These are phyloP conservation scores for Rhodotorula diobovata DNA, from an alignment of 768 basidiomycete species.

Conservation along the genomic window DNA sequence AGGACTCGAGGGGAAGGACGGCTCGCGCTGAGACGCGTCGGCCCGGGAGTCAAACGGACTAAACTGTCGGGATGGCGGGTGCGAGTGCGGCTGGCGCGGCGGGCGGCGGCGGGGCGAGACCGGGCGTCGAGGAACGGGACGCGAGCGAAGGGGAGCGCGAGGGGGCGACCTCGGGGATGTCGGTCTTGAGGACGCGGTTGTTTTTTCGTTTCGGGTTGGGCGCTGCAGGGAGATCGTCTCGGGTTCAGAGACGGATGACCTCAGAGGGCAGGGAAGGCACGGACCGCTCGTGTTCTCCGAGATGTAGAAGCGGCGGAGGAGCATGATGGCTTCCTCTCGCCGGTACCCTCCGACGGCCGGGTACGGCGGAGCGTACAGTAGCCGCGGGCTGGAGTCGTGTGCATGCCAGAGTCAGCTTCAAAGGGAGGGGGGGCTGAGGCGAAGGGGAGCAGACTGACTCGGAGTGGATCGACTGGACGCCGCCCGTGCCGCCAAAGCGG, in stretches of 20 bases:
- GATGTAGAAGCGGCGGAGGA: conserved; percentile 80
- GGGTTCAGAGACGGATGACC: too few relatives aligned
- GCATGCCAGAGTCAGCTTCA: neutral
- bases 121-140: neutral
- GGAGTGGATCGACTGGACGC: conserved; percentile 80
- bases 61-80: neutral
- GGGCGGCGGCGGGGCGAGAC: too few relatives aligned
- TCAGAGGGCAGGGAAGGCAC: conserved; percentile 40
- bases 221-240: conserved; percentile 63
- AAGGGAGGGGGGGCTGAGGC: too few relatives aligned
- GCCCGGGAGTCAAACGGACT: too few relatives aligned
- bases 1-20: neutral
- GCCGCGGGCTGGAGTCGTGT: conserved; percentile 54
- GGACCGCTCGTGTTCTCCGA: conserved; percentile 87
- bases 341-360: conserved; percentile 68
- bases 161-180: conserved; percentile 51
- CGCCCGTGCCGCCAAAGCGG: conserved; percentile 92
- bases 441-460: too few relatives aligned
- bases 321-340: conserved; percentile 79
- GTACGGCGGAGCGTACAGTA: conserved; percentile 72
- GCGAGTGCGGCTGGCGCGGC: neutral
- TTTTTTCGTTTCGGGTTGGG: conserved; percentile 68
- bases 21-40: conserved; percentile 3
- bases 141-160: neutral
- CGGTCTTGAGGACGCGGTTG: conserved; percentile 79